A percentile compares a stretch with the other conserved stretches of the same genome.
Evolutionary conservation across 202 grass and related monocot genomes (phyloP).

Genomic region (Digitaria exilis): DNA sequence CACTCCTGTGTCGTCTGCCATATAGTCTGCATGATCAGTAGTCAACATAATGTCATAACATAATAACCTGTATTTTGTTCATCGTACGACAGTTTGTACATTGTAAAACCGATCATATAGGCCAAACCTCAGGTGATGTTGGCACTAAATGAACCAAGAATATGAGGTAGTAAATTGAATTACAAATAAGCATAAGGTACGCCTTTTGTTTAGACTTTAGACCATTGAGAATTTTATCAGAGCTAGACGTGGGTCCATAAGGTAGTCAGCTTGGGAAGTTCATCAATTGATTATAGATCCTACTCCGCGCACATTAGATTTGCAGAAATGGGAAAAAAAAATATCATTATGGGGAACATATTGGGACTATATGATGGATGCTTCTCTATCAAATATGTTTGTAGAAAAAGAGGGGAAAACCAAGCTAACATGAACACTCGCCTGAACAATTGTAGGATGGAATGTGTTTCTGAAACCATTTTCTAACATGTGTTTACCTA

Average conservation of each 20-base stretch:
- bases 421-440: neutral
- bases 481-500: neutral
- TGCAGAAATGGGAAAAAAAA: neutral
- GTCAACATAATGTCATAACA: neutral
- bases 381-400: neutral
- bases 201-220: too few relatives aligned
- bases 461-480: neutral
- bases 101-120: neutral
- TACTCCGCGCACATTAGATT: neutral
- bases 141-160: neutral
- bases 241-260: too few relatives aligned
- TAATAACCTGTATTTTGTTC: neutral
- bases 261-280: neutral
- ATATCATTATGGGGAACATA: neutral
- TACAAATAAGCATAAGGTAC: neutral
- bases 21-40: neutral
- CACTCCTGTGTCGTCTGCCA: neutral
- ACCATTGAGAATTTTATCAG: too few relatives aligned
- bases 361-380: neutral
- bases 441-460: neutral
- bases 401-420: too few relatives aligned
- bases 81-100: neutral
- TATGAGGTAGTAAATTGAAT: neutral
- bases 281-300: neutral
- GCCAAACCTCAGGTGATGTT: neutral